Conservation (phyloP, 305 asterid genomes). For the Euphrasia arctica region DNA sequence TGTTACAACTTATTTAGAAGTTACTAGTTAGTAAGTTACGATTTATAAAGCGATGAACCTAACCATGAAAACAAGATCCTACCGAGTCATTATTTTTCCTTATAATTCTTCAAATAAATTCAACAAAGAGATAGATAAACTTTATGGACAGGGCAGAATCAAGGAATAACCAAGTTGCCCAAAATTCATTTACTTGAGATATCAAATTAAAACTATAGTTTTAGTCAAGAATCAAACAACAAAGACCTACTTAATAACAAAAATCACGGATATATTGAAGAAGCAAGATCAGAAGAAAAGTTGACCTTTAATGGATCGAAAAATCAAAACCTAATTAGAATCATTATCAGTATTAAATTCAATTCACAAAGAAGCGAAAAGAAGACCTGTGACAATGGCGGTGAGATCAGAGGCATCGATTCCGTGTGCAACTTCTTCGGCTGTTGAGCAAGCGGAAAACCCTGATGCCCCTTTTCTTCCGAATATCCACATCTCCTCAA, state of each 20-base stretch:
- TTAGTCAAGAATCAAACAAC: not conserved
- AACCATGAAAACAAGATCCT: no score
- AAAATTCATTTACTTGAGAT: not conserved
- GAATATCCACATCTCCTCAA: slow-evolving; percentile 45
- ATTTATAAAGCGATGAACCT: not conserved
- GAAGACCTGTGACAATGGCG: slow-evolving; percentile 63
- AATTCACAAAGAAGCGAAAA: not conserved
- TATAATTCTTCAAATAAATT: no score
- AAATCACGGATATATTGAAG: not conserved
- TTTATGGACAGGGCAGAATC: not conserved
- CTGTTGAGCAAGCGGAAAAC: slow-evolving; percentile 57
- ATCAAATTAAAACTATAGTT: not conserved
- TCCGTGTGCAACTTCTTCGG: slow-evolving; percentile 67
- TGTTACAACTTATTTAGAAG: not conserved
- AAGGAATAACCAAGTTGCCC: not conserved
- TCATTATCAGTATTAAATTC: not conserved
- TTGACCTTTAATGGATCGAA: not conserved
- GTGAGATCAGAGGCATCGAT: slow-evolving; percentile 66
- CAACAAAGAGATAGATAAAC: not conserved
- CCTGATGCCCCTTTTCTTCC: slow-evolving; percentile 58
- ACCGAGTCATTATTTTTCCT: no score
- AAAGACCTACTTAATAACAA: not conserved
- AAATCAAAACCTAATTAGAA: slow-evolving; percentile 4
- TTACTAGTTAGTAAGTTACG: no score
- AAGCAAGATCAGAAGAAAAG: slow-evolving; percentile 14